Evolutionary conservation across 2,329 filamentous ascomycete species (phyloP), one percentile per base, ranked within the genome.

Genomic region (Metarhizium brunneum): DNA sequence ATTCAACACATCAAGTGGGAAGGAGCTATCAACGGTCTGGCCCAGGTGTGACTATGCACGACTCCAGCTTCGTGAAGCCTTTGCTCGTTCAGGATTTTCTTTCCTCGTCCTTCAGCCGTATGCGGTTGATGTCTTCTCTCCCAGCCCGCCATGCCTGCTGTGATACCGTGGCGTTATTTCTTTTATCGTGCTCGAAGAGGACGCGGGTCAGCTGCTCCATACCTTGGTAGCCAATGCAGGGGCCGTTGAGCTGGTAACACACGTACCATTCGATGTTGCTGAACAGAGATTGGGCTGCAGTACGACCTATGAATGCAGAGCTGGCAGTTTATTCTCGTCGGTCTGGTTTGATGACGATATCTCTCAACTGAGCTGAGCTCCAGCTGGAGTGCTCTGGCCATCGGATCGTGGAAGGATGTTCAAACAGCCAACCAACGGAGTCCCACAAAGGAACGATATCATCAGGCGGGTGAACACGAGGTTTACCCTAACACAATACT

Each of bases 1-100:
- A 56, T 56, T 56, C 51, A 30, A 18, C 38, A 16, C 47, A 47
- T n/a, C 13, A 36, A 47, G 50, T 35, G 49, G 54, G 51, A 54
- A 56, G 55, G 51, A 42, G 43, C 51, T 38, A 47, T 45, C 20
- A 18, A 36, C 52, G 4, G 45, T 3, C 25, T 13, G 20, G n/a
- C 7, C 25, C 5, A 6, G 4, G 6, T 48, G 45, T 18, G 25
- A 8, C 45, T 48, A 20, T 25, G 42, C n/a, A 20, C 42, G 8
- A n/a, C 38, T 40, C 38, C 38, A 40, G 14, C 38, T 16, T 40
- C 7, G n/a, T 40, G n/a, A 13, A 0, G 5, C 7, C 13, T 49
- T 30, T 25, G 35, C 14, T 49, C 20, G 4, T n/a, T 45, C 6
- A 7, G 7, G 42, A 4, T 45, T 25, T 16, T 45, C 7, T 25